Conservation (phyloP, 1,284 basidiomycete genomes). For the Agroathelia rolfsii region DNA sequence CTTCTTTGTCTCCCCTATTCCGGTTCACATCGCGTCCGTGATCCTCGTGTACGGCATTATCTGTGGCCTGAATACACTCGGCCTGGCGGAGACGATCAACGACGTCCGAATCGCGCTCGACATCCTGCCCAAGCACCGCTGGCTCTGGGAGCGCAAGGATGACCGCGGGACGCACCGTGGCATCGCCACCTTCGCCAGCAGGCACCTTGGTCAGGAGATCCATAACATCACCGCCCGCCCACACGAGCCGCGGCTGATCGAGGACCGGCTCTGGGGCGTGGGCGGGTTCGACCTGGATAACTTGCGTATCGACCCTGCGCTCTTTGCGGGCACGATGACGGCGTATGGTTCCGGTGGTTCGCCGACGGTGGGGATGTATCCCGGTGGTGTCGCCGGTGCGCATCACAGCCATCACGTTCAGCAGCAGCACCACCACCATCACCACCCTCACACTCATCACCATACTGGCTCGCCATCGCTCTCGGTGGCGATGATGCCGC, state of each 20-base stretch:
- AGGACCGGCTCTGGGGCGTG: constrained; percentile 63
- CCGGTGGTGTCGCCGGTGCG: too few relatives aligned
- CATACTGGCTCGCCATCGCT: too few relatives aligned
- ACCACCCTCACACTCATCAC: too few relatives aligned
- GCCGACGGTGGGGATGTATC: too few relatives aligned
- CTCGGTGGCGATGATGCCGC: too few relatives aligned
- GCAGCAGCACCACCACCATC: too few relatives aligned
- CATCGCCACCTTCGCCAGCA: constrained; percentile 67
- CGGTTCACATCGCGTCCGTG: constrained; percentile 79
- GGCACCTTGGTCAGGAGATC: too few relatives aligned
- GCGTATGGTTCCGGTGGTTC: too few relatives aligned
- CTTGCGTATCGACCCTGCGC: too few relatives aligned
- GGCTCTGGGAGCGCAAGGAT: constrained; percentile 80
- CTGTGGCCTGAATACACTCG: constrained; percentile 58
- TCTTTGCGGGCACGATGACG: too few relatives aligned
- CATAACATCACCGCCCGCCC: constrained; percentile 56
- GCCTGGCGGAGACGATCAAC: constrained; percentile 55
- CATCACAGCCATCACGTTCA: too few relatives aligned
- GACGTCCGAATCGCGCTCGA: constrained; percentile 77
- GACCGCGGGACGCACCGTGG: constrained; percentile 68
- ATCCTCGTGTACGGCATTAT: constrained; percentile 78
- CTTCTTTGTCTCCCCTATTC: constrained; percentile 78
- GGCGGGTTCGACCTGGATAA: constrained; percentile 28
- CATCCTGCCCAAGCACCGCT: constrained; percentile 75
- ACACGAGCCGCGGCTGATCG: constrained; percentile 45